Conservation (phyloP, 2,329 filamentous ascomycete species). For the Mycosphaerelloides madeirae region DNA sequence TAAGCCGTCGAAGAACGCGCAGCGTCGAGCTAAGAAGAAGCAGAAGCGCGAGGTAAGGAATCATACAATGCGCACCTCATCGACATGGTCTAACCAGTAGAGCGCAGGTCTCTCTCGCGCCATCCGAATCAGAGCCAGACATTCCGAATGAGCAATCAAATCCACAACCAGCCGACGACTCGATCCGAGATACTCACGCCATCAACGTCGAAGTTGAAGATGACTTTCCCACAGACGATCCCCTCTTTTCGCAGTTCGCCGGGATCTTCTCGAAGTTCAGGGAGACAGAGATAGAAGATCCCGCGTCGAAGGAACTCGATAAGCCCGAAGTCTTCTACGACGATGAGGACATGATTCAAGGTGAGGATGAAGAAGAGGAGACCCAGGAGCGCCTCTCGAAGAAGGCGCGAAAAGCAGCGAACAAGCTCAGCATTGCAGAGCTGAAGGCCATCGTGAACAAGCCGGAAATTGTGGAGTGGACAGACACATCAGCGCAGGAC, state of each 20-base stretch:
- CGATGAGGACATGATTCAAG: slow-evolving; percentile 81
- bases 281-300: slow-evolving; percentile 44
- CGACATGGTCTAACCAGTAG: neutral
- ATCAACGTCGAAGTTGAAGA: slow-evolving; percentile 17
- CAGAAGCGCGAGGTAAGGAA: slow-evolving; percentile 59
- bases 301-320: slow-evolving; percentile 60
- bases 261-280: slow-evolving; percentile 78
- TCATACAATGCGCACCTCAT: neutral
- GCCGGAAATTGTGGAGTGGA: slow-evolving; percentile 96
- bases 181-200: slow-evolving; percentile 23
- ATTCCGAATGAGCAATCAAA: slow-evolving; percentile 25
- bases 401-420: slow-evolving; percentile 87
- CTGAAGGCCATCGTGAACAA: slow-evolving; percentile 87
- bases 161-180: slow-evolving; percentile 25
- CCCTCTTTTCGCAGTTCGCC: slow-evolving; percentile 78
- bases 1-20: slow-evolving; percentile 91
- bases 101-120: slow-evolving; percentile 8
- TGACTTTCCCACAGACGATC: slow-evolving; percentile 47
- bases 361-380: slow-evolving; percentile 69
- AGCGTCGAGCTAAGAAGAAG: slow-evolving; percentile 91
- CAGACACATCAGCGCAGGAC: slow-evolving; percentile 86
- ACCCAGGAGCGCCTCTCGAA: slow-evolving; percentile 72
- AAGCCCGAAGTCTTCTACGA: slow-evolving; percentile 82
- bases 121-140: slow-evolving; percentile 26
- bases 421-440: slow-evolving; percentile 89